These are phyloP conservation scores for Bruguiera parviflora DNA, from an alignment of 345 rosid species.

Conservation along the genomic window DNA sequence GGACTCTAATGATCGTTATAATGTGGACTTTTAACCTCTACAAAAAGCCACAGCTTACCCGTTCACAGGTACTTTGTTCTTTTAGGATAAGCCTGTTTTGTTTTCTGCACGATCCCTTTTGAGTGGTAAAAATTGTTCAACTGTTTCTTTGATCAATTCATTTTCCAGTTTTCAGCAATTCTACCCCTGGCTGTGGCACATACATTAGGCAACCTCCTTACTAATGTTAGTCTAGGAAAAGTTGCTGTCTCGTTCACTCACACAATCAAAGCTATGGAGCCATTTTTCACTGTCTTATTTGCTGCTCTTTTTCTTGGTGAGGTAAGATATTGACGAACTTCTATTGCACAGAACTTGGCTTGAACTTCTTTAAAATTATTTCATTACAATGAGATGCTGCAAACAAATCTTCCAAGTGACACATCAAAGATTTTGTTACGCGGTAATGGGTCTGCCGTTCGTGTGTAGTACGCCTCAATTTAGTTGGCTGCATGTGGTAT, in stretches of 20 bases:
- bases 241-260: slow-evolving; percentile 90
- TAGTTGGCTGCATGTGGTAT: too few species aligned
- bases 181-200: slow-evolving; percentile 72
- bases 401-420: not conserved
- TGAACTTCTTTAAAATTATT: not conserved
- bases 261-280: slow-evolving; percentile 94
- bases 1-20: slow-evolving; percentile 45
- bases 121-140: not conserved
- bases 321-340: slow-evolving; percentile 30
- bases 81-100: not conserved
- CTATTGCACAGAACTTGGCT: not conserved
- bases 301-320: slow-evolving; percentile 62
- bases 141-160: not conserved
- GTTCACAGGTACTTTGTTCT: slow-evolving; percentile 49
- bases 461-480: too few species aligned
- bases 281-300: slow-evolving; percentile 77
- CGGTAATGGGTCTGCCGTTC: too few species aligned
- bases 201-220: slow-evolving; percentile 76
- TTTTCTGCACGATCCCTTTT: too few species aligned
- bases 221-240: slow-evolving; percentile 70
- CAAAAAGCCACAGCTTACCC: slow-evolving; percentile 52
- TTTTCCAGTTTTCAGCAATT: slow-evolving; percentile 57
- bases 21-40: slow-evolving; percentile 77
- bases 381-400: not conserved
- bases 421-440: too few species aligned